phyloP scores from a whole-genome alignment of 257 asterid species.

The Solanum sparsipilum region DNA sequence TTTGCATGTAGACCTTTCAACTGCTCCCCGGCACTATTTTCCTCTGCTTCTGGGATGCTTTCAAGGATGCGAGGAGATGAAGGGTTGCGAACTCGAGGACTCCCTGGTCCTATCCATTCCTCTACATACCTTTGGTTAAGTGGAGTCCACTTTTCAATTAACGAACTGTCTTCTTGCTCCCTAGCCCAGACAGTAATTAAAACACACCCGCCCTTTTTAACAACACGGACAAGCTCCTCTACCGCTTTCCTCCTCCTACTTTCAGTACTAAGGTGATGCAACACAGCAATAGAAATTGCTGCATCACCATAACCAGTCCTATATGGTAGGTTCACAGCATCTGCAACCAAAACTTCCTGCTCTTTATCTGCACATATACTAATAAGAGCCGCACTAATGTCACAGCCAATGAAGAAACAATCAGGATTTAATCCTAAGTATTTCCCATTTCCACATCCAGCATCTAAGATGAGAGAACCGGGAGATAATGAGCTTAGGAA shows the following conservation, averaged over 20 bases:
- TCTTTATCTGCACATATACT: slow-evolving; percentile 74
- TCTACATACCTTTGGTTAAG: slow-evolving; percentile 58
- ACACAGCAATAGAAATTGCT: slow-evolving; percentile 89
- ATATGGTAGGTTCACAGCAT: slow-evolving; percentile 87
- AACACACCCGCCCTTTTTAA: slow-evolving; percentile 65
- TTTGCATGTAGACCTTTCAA: background rate
- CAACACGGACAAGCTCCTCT: slow-evolving; percentile 75
- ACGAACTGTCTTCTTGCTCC: slow-evolving; percentile 75
- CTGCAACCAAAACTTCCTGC: slow-evolving; percentile 87
- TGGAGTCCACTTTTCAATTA: slow-evolving; percentile 91
- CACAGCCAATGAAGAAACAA: slow-evolving; percentile 75
- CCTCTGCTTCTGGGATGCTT: slow-evolving; percentile 80
- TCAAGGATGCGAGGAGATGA: slow-evolving; percentile 38
- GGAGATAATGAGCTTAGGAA: slow-evolving; percentile 59
- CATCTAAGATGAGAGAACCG: slow-evolving; percentile 80
- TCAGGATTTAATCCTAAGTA: slow-evolving; percentile 70
- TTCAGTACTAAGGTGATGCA: slow-evolving; percentile 91
- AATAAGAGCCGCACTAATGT: slow-evolving; percentile 72
- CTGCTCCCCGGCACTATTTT: slow-evolving; percentile 21
- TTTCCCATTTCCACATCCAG: slow-evolving; percentile 97
- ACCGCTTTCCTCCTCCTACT: slow-evolving; percentile 79
- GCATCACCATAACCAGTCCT: slow-evolving; percentile 86
- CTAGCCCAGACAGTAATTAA: slow-evolving; percentile 97
- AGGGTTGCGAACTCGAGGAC: slow-evolving; percentile 52
- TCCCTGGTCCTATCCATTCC: slow-evolving; percentile 91